phyloP scores from a whole-genome alignment of 768 basidiomycete species.

The Mycena polygramma region DNA sequence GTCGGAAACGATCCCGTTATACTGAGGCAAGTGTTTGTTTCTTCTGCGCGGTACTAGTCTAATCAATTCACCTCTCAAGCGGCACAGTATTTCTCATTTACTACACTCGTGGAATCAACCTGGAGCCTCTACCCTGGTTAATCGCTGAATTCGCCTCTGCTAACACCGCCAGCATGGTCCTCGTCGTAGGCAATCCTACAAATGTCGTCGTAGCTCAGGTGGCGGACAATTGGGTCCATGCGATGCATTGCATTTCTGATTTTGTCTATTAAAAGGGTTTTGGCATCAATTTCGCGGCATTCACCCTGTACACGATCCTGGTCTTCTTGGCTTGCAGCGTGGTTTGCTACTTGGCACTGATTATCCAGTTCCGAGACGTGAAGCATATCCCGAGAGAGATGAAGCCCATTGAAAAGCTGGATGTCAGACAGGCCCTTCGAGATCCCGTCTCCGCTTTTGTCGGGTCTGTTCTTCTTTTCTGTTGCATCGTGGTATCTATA shows the following conservation, averaged over 20 bases:
- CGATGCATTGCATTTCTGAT: too few species aligned
- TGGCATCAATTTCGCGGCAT: constrained; percentile 78
- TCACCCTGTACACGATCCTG: constrained; percentile 85
- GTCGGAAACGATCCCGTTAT: constrained; percentile 96
- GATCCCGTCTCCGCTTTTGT: constrained; percentile 83
- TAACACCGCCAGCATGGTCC: constrained; percentile 80
- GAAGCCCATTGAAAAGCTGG: constrained; percentile 49
- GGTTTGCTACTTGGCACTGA: constrained; percentile 69
- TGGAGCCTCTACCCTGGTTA: constrained; percentile 74
- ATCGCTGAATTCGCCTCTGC: constrained; percentile 84
- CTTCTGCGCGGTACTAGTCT: too few species aligned
- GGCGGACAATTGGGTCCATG: too few species aligned
- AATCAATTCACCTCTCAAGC: too few species aligned
- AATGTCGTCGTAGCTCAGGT: constrained; percentile 79
- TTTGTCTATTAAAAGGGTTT: constrained; percentile 76
- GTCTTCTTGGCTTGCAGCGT: constrained; percentile 79
- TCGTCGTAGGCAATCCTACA: constrained; percentile 92
- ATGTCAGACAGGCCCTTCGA: constrained; percentile 71
- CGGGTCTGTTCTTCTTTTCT: constrained; percentile 74
- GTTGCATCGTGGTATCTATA: constrained; percentile 67
- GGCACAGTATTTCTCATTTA: constrained; percentile 93
- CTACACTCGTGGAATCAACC: constrained; percentile 77
- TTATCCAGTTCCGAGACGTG: constrained; percentile 66
- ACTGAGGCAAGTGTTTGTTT: constrained; percentile 54
- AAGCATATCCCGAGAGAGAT: constrained; percentile 67